phyloP scores from a whole-genome alignment of 257 asterid species.

The Pogostemon cablin region DNA sequence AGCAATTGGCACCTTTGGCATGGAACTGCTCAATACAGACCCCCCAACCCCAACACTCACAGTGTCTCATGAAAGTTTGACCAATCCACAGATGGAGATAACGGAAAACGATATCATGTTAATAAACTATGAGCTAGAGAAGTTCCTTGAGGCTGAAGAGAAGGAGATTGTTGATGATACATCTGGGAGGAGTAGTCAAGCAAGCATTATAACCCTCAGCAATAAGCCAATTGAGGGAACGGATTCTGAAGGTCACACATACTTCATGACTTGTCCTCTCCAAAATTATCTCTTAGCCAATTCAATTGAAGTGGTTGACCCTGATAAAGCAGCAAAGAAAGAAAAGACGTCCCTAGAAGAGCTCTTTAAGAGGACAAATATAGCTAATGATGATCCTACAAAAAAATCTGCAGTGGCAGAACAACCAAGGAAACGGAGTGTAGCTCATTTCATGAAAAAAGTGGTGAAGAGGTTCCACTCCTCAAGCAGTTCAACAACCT shows the following conservation, averaged over 20 bases:
- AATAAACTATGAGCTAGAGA: conserved; percentile 70
- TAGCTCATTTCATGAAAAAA: conserved; percentile 59
- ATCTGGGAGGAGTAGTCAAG: conserved; percentile 62
- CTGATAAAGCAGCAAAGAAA: conserved; percentile 43
- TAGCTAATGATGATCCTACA: conserved; percentile 30
- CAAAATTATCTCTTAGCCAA: conserved; percentile 68
- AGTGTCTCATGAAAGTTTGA: conserved; percentile 41
- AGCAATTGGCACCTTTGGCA: conserved; percentile 84
- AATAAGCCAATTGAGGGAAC: conserved; percentile 47
- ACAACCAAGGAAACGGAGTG: conserved; percentile 39
- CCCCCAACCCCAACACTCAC: conserved; percentile 79
- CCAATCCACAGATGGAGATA: conserved; percentile 46
- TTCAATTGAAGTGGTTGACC: conserved; percentile 51
- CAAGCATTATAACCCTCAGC: conserved; percentile 57
- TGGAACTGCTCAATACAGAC: conserved; percentile 50
- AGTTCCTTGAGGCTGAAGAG: conserved; percentile 65
- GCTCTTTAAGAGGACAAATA: conserved; percentile 47
- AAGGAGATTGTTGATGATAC: conserved; percentile 53
- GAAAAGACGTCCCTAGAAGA: conserved; percentile 62
- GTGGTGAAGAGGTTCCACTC: conserved; percentile 57
- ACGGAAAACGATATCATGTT: conserved; percentile 59
- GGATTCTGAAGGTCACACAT: conserved; percentile 43
- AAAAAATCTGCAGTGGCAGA: conserved; percentile 41
- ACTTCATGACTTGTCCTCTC: conserved; percentile 58
- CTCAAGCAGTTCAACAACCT: conserved; percentile 39